Percentiles rank a stretch among this genome's conserved stretches.
These are phyloP conservation scores for Yarrowia deformans DNA, from an alignment of 805 yeast species.

Conservation along the genomic window DNA sequence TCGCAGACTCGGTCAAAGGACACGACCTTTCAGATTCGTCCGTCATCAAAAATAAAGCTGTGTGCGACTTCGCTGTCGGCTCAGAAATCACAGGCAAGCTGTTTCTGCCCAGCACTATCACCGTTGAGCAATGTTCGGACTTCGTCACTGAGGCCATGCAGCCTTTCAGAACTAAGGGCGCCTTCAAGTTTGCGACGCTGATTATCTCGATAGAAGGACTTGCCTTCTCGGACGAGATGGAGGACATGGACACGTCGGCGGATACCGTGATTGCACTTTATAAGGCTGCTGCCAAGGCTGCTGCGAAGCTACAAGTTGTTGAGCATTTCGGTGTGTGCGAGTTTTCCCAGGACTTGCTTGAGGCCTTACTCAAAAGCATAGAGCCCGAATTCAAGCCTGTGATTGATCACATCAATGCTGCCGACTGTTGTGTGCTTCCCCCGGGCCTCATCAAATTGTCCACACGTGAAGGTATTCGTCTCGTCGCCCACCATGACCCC, in stretches of 20 bases:
- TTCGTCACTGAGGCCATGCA: conserved; percentile 39
- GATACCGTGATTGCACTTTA: conserved; percentile 44
- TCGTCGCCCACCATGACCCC: conserved; percentile 51
- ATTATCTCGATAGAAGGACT: conserved; percentile 48
- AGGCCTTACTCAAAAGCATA: conserved; percentile 42
- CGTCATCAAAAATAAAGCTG: conserved; percentile 21
- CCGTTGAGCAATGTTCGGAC: conserved; percentile 23
- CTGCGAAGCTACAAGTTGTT: conserved; percentile 34
- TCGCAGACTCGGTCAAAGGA: conserved; percentile 33
- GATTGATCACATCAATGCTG: conserved; percentile 49
- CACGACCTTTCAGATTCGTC: conserved; percentile 17
- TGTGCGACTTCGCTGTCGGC: conserved; percentile 34
- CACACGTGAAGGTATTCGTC: conserved; percentile 45
- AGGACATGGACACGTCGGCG: conserved; percentile 42
- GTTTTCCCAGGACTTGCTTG: conserved; percentile 45
- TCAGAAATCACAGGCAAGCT: conserved; percentile 42
- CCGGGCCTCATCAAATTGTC: conserved; percentile 48
- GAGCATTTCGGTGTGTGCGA: conserved; percentile 48
- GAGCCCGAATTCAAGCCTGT: conserved; percentile 41
- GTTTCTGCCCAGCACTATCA: conserved; percentile 41
- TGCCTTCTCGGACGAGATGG: conserved; percentile 47
- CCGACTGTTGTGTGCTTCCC: conserved; percentile 52
- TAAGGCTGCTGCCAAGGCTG: conserved; percentile 42
- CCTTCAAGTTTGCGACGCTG: conserved; percentile 31
- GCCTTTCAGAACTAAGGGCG: conserved; percentile 38